Evolutionary conservation across 2,329 filamentous ascomycete genomes (phyloP), one percentile per base, ranked within the genome.

Genomic region (Mycogone perniciosa): DNA sequence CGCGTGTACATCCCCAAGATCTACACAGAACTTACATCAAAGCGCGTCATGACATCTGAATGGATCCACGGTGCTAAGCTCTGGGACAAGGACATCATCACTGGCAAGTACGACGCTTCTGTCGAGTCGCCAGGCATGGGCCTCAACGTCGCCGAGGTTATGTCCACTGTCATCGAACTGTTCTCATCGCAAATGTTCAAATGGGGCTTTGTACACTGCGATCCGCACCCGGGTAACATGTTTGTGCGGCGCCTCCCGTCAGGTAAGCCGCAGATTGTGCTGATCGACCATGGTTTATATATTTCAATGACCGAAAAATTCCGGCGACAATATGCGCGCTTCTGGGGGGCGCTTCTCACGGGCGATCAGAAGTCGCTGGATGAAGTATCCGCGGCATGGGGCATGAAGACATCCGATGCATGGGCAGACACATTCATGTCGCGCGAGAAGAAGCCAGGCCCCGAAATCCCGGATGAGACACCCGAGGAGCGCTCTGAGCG

Each of bases 161-260:
- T 51, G 49, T 37, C 26, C 5, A 51, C 49, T 1, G 27, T 51
- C 31, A 48, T 51, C 10, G 49, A 51, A 4, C 44, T 51, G 5
- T 51, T 51, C 31, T 51, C 49, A 4, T 51, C 49, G 13, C 49
- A 51, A 43, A 51, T 51, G 49, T 51, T 51, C 38, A 46, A 51
- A 51, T 51, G 44, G 49, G 49, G 49, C 2, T 51, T 51, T 20
- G 49, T 51, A 2, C 49, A 51, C 31, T 51, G 49, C 20, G 49
- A 51, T 13, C 49, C 49, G 26, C 49, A 51, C n/a, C 49, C 49
- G 1, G 49, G 49, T 11, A 51, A 51, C 26, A 51, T 51, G 38
- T 51, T 51, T 11, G 49, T 51, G 10, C 49, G 49, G 4, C 49
- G 49, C 20, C 44, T 51, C 3, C 35, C 49, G 3, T 37, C 44